Base-by-base conservation (phyloP, 129 eudicot genomes). In the Lactuca saligna region DNA sequence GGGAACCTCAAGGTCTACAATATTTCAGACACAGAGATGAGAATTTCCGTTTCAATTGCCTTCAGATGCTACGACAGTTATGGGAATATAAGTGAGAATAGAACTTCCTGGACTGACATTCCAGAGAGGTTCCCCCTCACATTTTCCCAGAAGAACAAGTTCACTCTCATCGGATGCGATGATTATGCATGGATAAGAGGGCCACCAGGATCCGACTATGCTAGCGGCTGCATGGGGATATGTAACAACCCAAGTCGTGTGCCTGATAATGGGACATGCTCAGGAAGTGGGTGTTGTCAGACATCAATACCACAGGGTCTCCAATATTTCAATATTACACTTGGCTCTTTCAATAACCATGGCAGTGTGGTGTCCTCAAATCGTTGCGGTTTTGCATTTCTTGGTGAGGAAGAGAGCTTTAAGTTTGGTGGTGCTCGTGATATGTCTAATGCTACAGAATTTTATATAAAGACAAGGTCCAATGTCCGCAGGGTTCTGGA, bases 221-320 rank as follows among this genome's bases (percentile, higher is more conserved):
- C 70, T 3, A 62, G 32, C 7, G 83, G 83, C 1, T 84, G 89
- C 50, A 7, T 49, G 16, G 58, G 70, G 15, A 7, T 32, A 7
- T 66, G 70, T 50, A 66, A 20, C 48, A 32, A 32, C 32, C 44
- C 57, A 31, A 5, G 12, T 1, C 32, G 31, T 13, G 59, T 66
- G 15, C 29, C 59, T 66, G 16, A 39, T 17, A 65, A 61, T 13
- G 81, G 85, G 3, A 41, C 69, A 8, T 84, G 89, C 73, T 65
- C 79, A 0, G 89, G 86, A 6, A 66, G 54, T 49, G 89, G 86
- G 8, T 84, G 89, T 17, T 81, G 86, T 68, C 85, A 78, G 71
- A 81, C 71, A 8, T 32, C 78, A n/a, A 76, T 79, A 5, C 75
- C 84, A 6, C 68, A 72, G 6, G 84, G 82, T 25, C 7, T 79